Conservation (phyloP, 371 early-diverging fungal species). For the Sanchytrium tribonematis region DNA sequence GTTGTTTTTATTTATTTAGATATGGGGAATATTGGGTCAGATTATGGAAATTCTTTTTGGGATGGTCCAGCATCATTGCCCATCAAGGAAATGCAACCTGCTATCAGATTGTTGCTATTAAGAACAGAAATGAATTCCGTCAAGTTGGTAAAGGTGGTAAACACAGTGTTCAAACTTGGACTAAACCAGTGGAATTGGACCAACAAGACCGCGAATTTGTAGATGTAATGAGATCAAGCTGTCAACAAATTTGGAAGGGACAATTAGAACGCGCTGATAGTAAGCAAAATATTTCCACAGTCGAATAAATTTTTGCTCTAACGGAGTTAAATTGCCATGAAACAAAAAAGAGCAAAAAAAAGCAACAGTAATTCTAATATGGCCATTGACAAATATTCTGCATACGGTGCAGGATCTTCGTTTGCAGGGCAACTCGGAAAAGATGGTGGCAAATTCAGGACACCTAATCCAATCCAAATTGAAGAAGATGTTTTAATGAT, state of each 20-base stretch:
- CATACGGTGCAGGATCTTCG: too few species aligned
- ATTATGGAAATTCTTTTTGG: conserved; percentile 79
- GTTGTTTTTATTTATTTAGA: conserved; percentile 24
- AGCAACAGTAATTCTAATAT: too few species aligned
- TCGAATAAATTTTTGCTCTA: too few species aligned
- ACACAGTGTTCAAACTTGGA: neutral
- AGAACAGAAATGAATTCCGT: conserved; percentile 63
- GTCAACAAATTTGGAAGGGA: neutral
- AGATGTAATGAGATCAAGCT: neutral
- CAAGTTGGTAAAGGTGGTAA: neutral
- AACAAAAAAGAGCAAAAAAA: too few species aligned
- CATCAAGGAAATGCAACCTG: conserved; percentile 82
- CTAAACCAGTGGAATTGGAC: neutral
- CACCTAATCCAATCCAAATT: neutral
- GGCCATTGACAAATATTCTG: too few species aligned
- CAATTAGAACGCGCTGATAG: neutral
- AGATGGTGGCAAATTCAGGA: too few species aligned
- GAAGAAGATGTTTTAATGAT: neutral
- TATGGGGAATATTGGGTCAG: conserved; percentile 59
- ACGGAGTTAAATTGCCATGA: too few species aligned
- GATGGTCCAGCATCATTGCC: conserved; percentile 73
- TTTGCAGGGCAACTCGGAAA: too few species aligned
- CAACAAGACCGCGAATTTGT: neutral
- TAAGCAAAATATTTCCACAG: neutral
- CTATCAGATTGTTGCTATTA: conserved; percentile 79